Evolutionary conservation across 2,329 filamentous ascomycete genomes (phyloP).

Genomic region (Colletotrichum abscissum): DNA sequence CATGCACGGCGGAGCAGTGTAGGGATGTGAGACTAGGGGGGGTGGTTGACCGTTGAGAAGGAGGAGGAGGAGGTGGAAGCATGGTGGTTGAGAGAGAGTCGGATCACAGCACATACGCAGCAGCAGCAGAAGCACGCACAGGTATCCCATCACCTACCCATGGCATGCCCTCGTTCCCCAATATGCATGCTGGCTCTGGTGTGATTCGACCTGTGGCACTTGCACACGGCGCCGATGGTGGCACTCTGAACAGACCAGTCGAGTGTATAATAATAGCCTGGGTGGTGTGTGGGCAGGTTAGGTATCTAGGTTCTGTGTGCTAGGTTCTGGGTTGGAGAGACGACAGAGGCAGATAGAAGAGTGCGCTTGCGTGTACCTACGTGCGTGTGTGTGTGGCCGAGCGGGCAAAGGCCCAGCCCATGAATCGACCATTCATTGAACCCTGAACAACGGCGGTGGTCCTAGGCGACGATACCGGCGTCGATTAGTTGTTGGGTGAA

Average conservation of each 20-base stretch:
- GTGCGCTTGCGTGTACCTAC: not conserved
- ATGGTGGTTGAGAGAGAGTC: constrained; percentile 28
- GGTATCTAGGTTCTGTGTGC: not conserved
- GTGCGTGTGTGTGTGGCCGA: constrained; percentile 14
- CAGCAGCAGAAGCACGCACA: constrained; percentile 15
- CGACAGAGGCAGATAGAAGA: not conserved
- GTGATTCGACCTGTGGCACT: constrained; percentile 33
- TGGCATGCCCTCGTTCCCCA: constrained; percentile 17
- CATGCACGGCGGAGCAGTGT: constrained; percentile 29
- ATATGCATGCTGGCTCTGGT: constrained; percentile 35
- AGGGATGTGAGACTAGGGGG: constrained; percentile 9
- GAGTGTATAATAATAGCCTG: constrained; percentile 33
- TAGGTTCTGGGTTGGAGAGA: not conserved
- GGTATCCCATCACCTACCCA: constrained; percentile 22
- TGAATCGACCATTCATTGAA: not conserved
- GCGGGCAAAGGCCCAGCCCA: constrained; percentile 22
- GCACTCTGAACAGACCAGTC: constrained; percentile 19
- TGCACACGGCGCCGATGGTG: constrained; percentile 25
- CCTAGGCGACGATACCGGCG: constrained; percentile 4
- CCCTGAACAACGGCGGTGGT: not conserved
- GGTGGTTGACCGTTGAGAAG: not conserved
- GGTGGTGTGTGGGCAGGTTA: constrained; percentile 11
- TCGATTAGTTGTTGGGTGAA: constrained; percentile 9
- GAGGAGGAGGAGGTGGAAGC: not conserved
- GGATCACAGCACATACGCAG: constrained; percentile 34